Evolutionary conservation across 176 grass and related monocot genomes (phyloP), one percentile per base, ranked within the genome.

Genomic region (Chrysopogon serrulatus): DNA sequence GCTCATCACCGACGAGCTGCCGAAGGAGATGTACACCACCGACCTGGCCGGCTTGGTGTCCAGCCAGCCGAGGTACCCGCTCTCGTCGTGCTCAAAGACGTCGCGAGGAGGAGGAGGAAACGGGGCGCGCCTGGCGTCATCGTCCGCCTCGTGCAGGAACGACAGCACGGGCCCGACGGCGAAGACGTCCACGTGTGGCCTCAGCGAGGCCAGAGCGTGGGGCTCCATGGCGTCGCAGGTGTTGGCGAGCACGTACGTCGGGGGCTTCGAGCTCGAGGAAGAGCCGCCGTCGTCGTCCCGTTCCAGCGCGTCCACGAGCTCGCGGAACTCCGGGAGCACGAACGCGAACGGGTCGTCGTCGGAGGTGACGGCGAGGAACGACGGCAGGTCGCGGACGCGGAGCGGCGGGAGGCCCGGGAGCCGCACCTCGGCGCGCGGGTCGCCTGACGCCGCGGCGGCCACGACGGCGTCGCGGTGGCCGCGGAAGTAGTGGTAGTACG

Each of bases 1-100:
- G 79, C 76, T 92, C 83, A 89, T 79, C 86, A 77, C 28, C 34
- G 81, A 68, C 24, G 86, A 26, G 92, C 92, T 98, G 33, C 95
- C 95, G 76, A 95, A 98, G 1, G 95, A 96, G 78, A 96, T 88
- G 79, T 96, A 96, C 28, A 96, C 79, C 14, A 93, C 90, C 42
- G 92, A 98, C 35, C 49, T 89, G 9, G 73, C 84, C 18, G 84
- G 79, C 57, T 84, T 87, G 9, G 88, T 49, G 6, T 80, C 73
- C 1, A 97, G 74, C 95, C 95, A 97, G 19, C 78, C 45, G 44
- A 91, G 77, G 83, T 93, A 89, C 3, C 54, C 65, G 24, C 27
- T 48, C 30, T 31, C 48, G 21, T 61, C 87, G 6, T 76, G 53
- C 11, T 71, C 71, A 44, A 95, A 91, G 2, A 98, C 74, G 76